These are phyloP conservation scores for Boechera divaricarpa DNA, from an alignment of 345 rosid species.

Conservation along the genomic window DNA sequence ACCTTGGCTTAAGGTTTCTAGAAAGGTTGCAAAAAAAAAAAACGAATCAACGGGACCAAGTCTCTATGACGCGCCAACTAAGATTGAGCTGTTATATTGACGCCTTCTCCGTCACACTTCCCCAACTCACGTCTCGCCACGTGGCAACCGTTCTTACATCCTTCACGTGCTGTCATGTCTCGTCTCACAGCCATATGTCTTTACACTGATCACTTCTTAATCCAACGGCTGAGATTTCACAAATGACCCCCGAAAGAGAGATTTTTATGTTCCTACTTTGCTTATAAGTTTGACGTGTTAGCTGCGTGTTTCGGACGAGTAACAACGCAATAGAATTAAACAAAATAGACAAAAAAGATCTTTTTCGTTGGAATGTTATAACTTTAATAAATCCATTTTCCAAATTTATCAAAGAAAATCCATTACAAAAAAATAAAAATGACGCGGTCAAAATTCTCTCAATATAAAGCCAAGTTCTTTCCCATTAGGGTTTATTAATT, in stretches of 20 bases:
- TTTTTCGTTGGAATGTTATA: constrained; percentile 30
- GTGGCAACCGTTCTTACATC: constrained; percentile 30
- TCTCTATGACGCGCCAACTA: constrained; percentile 38
- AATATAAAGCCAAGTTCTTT: constrained; percentile 30
- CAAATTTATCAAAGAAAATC: constrained; percentile 7
- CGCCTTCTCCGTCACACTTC: constrained; percentile 42
- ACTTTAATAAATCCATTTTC: background rate
- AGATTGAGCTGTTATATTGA: constrained; percentile 40
- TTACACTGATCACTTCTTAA: background rate
- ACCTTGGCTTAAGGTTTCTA: background rate
- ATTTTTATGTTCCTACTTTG: background rate
- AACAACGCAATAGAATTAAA: background rate
- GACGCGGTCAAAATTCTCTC: constrained; percentile 35
- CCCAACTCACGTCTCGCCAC: constrained; percentile 32
- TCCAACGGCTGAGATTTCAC: constrained; percentile 21
- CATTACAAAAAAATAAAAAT: background rate
- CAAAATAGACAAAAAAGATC: constrained; percentile 20
- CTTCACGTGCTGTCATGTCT: constrained; percentile 24
- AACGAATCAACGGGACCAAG: constrained; percentile 29
- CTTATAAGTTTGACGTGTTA: constrained; percentile 21
- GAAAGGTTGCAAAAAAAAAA: background rate
- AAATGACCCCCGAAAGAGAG: too few species aligned
- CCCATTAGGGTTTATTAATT: constrained; percentile 14
- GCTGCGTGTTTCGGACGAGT: constrained; percentile 42
- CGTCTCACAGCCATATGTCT: background rate